Evolutionary conservation across 2,329 filamentous ascomycete species (phyloP).

Genomic region (Tolypocladium endophyticum): DNA sequence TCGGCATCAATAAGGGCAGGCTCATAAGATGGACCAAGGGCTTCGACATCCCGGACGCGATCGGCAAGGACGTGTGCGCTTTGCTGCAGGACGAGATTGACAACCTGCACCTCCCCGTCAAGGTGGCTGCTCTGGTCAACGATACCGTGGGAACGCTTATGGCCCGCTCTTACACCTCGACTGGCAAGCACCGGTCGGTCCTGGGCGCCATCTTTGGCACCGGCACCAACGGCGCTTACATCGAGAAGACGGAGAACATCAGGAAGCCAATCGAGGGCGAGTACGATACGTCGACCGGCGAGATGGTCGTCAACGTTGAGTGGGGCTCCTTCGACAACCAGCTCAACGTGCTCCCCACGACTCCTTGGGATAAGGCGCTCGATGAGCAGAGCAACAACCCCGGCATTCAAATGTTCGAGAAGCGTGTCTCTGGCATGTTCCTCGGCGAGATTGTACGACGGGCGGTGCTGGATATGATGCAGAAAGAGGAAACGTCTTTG

Average conservation of each 20-base stretch:
- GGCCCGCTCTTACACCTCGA: conserved; percentile 91
- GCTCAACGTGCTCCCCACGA: conserved; percentile 77
- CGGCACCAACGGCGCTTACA: conserved; percentile 93
- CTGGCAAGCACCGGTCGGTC: conserved; percentile 74
- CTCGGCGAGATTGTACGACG: conserved; percentile 85
- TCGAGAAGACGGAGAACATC: conserved; percentile 81
- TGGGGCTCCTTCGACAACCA: conserved; percentile 98
- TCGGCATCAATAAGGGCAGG: conserved; percentile 88
- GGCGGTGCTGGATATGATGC: conserved; percentile 61
- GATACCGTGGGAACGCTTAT: conserved; percentile 97
- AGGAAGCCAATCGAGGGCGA: conserved; percentile 63
- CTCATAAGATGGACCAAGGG: conserved; percentile 98
- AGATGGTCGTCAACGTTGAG: conserved; percentile 97
- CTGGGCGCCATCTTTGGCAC: conserved; percentile 97
- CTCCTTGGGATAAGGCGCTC: conserved; percentile 68
- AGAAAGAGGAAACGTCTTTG: conserved; percentile 54
- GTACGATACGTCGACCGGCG: conserved; percentile 70
- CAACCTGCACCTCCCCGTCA: conserved; percentile 73
- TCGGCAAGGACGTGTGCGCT: conserved; percentile 90
- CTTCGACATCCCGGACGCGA: conserved; percentile 88
- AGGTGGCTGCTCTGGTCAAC: conserved; percentile 92
- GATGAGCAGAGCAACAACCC: conserved; percentile 80
- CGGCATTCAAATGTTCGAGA: conserved; percentile 97
- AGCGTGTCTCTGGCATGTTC: conserved; percentile 97
- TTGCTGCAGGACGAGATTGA: conserved; percentile 86